Conservation (phyloP, 495 filamentous ascomycete genomes). For the Platismatia glauca region DNA sequence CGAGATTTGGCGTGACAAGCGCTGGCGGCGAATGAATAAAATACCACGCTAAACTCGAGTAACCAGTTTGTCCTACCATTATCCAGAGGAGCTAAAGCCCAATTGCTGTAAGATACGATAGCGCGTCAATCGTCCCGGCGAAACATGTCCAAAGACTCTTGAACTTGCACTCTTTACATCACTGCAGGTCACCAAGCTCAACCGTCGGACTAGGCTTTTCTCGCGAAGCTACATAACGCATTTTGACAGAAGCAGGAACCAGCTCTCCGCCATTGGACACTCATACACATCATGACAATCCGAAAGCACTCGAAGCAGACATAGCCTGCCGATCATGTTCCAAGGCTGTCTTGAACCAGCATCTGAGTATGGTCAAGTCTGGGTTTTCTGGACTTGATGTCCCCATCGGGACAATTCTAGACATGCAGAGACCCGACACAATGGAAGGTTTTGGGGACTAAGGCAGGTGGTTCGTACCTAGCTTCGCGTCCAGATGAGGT, state of each 20-base stretch:
- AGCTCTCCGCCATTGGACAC: not conserved
- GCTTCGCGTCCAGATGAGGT: not conserved
- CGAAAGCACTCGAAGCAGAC: not conserved
- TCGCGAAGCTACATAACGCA: not conserved
- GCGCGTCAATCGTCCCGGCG: not conserved
- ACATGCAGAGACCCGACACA: not conserved
- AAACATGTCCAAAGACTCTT: not conserved
- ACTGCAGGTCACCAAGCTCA: not conserved
- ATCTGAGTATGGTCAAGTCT: not conserved
- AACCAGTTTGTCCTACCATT: rapidly evolving
- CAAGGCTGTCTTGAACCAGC: not conserved
- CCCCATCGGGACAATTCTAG: not conserved
- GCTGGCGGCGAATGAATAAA: not conserved
- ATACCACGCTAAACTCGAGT: not conserved
- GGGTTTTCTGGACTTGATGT: not conserved
- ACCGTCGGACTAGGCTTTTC: not conserved
- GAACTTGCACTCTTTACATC: not conserved
- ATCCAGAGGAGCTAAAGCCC: not conserved
- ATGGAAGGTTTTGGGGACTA: not conserved
- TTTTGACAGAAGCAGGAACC: not conserved
- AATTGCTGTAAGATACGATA: not conserved
- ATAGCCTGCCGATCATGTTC: not conserved
- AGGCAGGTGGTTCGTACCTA: not conserved
- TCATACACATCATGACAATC: not conserved
- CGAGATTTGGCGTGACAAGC: not conserved